Base-by-base conservation (phyloP, 2,329 filamentous ascomycete species). In the Alternaria solani region DNA sequence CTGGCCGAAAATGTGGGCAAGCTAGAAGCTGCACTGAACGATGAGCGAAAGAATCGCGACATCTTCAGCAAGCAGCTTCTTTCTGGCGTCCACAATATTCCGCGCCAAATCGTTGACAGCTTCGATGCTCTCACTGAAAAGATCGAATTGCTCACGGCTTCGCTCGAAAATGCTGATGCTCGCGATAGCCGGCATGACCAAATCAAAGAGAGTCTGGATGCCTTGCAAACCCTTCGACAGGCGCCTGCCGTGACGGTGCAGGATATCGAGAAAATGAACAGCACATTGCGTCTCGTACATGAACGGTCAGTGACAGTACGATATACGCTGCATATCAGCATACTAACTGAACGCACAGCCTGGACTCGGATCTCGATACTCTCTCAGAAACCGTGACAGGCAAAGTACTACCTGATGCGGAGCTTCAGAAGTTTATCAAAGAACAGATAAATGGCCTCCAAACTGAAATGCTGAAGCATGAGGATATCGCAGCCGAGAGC, bases 51-150 rank as follows among this genome's bases (percentile, higher is more conserved):
- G 32, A 72, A 59, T 39, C 57, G 72, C 30, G 52, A 59, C 7
- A 46, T 71, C 4, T 58, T 75, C 1, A 73, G 76, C 26, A 57
- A 65, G 23, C 63, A 69, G 23, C 41, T 73, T 7, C 32, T 68
- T 16, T 58, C 66, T 11, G 52, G 55, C 16, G 14, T 72, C 7
- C 67, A 69, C 7, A 49, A 16, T 9, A 48, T 72, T 4, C 65
- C 72, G 11, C 23, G 44, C 20, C 62, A 67, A 26, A 34, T 75
- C 8, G 52, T 51, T 5, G 55, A 68, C 7, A 59, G 34, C 14
- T 62, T 56, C 7, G 43, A 30, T 5, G n/a, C 23, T n/a, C 26
- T 74, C 1, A 20, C 61, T 11, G 62, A 69, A 5, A 72, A 66
- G 48, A 41, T 73, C 5, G 46, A 52, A 11, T 39, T 25, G 4